These are phyloP conservation scores for Diaporthe humulicola DNA, from an alignment of 2,329 filamentous ascomycete species.

Conservation along the genomic window DNA sequence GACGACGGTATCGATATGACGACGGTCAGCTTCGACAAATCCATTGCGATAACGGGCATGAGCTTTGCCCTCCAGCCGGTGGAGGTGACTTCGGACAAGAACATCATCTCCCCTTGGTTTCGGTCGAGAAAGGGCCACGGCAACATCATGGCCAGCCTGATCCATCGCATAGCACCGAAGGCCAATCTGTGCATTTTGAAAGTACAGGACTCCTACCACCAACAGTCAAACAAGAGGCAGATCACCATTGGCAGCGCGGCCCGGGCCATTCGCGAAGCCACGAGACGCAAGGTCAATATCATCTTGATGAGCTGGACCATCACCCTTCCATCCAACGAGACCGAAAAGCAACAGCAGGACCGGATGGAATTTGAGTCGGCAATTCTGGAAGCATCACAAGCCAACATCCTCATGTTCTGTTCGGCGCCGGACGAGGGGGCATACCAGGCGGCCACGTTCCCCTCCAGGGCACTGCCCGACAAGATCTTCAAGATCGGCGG, in stretches of 20 bases:
- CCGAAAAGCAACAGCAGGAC: conserved; percentile 33
- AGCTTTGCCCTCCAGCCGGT: neutral
- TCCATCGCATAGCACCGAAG: conserved; percentile 5
- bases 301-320: conserved; percentile 57
- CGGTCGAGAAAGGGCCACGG: neutral
- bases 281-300: conserved; percentile 48
- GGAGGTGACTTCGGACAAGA: neutral
- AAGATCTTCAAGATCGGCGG: conserved; percentile 48
- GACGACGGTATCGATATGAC: neutral
- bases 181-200: conserved; percentile 10
- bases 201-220: conserved; percentile 10
- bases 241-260: conserved; percentile 47
- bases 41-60: neutral
- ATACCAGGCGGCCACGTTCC: conserved; percentile 39
- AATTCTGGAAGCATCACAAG: conserved; percentile 44
- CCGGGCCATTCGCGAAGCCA: conserved; percentile 50
- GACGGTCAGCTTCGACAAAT: neutral
- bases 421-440: conserved; percentile 50
- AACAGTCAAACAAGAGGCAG: conserved; percentile 40
- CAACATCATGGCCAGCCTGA: conserved; percentile 12
- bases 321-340: conserved; percentile 7
- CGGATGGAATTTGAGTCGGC: conserved; percentile 46
- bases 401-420: conserved; percentile 55
- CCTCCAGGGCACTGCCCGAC: conserved; percentile 31
- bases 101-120: neutral